Conservation (phyloP, 2,329 filamentous ascomycete genomes). For the Aspergillus ustus region DNA sequence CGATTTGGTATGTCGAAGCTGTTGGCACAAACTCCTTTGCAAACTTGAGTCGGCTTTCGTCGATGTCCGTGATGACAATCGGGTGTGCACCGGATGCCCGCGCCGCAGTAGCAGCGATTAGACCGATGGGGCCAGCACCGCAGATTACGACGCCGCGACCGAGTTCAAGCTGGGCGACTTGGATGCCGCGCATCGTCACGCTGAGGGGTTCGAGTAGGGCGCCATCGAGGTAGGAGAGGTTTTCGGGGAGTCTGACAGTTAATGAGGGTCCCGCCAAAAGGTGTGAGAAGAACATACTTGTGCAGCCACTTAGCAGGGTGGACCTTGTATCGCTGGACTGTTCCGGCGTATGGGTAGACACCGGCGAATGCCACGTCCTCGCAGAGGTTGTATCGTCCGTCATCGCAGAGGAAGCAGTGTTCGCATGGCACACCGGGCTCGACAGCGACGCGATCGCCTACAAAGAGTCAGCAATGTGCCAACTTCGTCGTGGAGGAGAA, state of each 20-base stretch:
- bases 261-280: not conserved
- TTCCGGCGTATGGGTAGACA: conserved; percentile 65
- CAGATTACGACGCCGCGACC: conserved; percentile 63
- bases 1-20: conserved; percentile 60
- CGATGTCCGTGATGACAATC: conserved; percentile 67
- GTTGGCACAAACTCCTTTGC: conserved; percentile 62
- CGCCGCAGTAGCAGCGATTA: conserved; percentile 62
- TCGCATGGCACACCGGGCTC: conserved; percentile 70
- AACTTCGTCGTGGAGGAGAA: not conserved
- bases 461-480: not conserved
- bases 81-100: conserved; percentile 67
- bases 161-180: conserved; percentile 57
- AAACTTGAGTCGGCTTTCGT: conserved; percentile 60
- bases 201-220: conserved; percentile 68
- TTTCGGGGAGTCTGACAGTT: conserved; percentile 53
- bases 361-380: conserved; percentile 65
- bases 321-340: conserved; percentile 64
- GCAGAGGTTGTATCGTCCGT: conserved; percentile 68
- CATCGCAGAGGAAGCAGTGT: conserved; percentile 62
- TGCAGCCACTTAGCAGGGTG: conserved; percentile 66
- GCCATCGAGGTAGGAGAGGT: conserved; percentile 61
- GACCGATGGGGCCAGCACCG: conserved; percentile 67
- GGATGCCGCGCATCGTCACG: conserved; percentile 66
- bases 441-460: conserved; percentile 67
- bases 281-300: conserved; percentile 28